These are phyloP conservation scores for Helianthus annuus DNA, from an alignment of 129 eudicot genomes.

Conservation along the genomic window HanXRQr2.0-SUNRISE NC_035442.2:180595737-180596236, in stretches of 20 bases:
- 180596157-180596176: slow-evolving; percentile 50
- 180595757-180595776: slow-evolving; percentile 58
- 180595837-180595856: neutral
- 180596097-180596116: neutral
- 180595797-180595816: slow-evolving; percentile 32
- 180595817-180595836: slow-evolving; percentile 5
- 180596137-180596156: slow-evolving; percentile 52
- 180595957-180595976: slow-evolving; percentile 69
- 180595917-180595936: slow-evolving; percentile 50
- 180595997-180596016: slow-evolving; percentile 30
- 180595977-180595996: slow-evolving; percentile 69
- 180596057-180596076: slow-evolving; percentile 33
- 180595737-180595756: slow-evolving; percentile 68
- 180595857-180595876: neutral
- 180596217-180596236: slow-evolving; percentile 36
- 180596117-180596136: slow-evolving; percentile 67
- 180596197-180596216: slow-evolving; percentile 37
- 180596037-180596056: neutral
- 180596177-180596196: slow-evolving; percentile 47
- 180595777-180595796: slow-evolving; percentile 69
- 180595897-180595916: slow-evolving; percentile 49
- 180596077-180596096: neutral
- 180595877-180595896: neutral
- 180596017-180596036: slow-evolving; percentile 10
- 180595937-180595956: slow-evolving; percentile 72